Evolutionary conservation across 179 eudicot genomes (phyloP), one percentile per base, ranked within the genome.

Genomic region (Carnegiea gigantea): DNA sequence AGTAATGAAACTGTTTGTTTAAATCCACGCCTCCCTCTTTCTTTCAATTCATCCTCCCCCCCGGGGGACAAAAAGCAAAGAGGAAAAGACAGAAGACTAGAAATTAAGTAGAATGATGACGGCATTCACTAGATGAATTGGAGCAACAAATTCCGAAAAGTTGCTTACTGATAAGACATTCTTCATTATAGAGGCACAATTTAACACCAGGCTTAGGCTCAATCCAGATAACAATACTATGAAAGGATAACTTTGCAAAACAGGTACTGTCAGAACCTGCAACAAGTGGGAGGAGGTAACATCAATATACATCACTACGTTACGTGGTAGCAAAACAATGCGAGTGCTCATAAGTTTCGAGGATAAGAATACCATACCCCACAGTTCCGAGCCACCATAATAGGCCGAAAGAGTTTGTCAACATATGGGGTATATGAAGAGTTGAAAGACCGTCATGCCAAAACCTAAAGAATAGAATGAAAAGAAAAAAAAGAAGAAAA

Each of bases 371-470:
- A 82, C 53, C 92, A 85, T 93, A 95, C 98, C 85, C 92, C 97
- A 70, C 85, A 81, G 73, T 91, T 64, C 28, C 94, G 98, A 85
- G 90, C 82, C 77, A 87, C 30, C 85, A 79, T 74, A 76, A 95
- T 68, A 9, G 95, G 92, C 15, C 98, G 98, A 20, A 91, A 54
- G 23, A 72, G 73, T 86, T 65, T 89, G 85, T 90, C 91, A 28
- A 87, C 46, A 15, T 73, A 15, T 21, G 98, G 97, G n/a, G 86
- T 92, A 93, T 9, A 93, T 17, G n/a, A 90, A 73, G 67, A 92
- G 86, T 81, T 93, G 98, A 81, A 87, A 93, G 13, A 93, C 62
- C 83, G 93, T 77, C 82, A 95, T 88, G 54, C 95, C 93, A 53
- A 90, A 30, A 59, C 98, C 98, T 95, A 87, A 68, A 83, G 72